A percentile compares a stretch with the other conserved stretches of the same genome.
Conservation (phyloP, 345 rosid genomes). For the Trapa bicornis region DNA sequence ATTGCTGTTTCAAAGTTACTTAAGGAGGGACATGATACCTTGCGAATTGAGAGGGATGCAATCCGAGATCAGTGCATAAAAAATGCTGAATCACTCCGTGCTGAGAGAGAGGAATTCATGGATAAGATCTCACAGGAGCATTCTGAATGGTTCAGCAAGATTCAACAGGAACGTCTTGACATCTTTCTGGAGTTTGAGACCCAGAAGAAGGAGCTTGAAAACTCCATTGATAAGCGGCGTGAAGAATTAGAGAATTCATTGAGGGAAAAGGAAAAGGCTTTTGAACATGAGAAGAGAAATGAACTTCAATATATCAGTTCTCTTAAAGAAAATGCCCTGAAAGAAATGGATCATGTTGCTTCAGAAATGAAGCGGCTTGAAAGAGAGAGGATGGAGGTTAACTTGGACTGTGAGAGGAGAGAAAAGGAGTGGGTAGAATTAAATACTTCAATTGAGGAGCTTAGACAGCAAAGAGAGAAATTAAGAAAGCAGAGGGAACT, state of each 20-base stretch:
- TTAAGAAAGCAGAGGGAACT: conserved; percentile 71
- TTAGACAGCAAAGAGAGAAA: conserved; percentile 62
- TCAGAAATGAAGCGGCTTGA: conserved; percentile 71
- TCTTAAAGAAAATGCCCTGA: conserved; percentile 50
- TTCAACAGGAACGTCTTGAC: conserved; percentile 73
- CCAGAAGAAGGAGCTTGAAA: conserved; percentile 74
- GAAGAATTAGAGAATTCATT: conserved; percentile 69
- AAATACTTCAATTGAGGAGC: conserved; percentile 64
- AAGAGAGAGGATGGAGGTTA: conserved; percentile 62
- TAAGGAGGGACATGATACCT: conserved; percentile 67
- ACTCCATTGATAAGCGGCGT: conserved; percentile 53
- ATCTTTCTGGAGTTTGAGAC: conserved; percentile 69
- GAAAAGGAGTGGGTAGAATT: conserved; percentile 74
- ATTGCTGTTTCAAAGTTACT: conserved; percentile 49
- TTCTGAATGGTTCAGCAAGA: conserved; percentile 73
- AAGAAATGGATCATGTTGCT: conserved; percentile 61
- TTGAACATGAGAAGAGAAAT: conserved; percentile 67
- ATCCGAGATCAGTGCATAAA: conserved; percentile 49
- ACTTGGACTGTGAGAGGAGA: conserved; percentile 66
- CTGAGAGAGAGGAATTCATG: conserved; percentile 81
- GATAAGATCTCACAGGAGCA: conserved; percentile 63
- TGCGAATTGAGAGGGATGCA: conserved; percentile 60
- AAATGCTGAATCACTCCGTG: conserved; percentile 50
- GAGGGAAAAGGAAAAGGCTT: conserved; percentile 61
- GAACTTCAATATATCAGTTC: conserved; percentile 48